Conservation (phyloP, 495 filamentous ascomycete genomes). For the Hypoxylon lenormandii region DNA sequence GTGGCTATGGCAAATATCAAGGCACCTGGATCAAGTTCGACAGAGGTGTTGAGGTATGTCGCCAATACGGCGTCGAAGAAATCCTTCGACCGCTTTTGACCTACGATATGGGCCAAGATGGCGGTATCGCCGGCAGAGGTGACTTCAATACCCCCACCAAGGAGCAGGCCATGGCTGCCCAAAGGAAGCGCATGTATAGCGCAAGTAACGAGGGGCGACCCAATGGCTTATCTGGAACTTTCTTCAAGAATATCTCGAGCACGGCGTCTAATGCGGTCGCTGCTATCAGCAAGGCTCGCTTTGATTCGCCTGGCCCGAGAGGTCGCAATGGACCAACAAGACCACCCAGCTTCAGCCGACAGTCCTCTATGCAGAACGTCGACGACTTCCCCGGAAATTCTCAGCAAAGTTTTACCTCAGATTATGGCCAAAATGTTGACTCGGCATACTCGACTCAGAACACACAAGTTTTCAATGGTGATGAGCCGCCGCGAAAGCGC, state of each 20-base stretch:
- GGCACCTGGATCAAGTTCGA: slow-evolving; percentile 97
- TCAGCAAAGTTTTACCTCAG: slow-evolving; percentile 62
- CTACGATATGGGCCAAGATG: slow-evolving; percentile 86
- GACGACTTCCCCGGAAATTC: slow-evolving; percentile 61
- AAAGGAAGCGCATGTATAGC: slow-evolving; percentile 90
- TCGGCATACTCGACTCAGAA: slow-evolving; percentile 62
- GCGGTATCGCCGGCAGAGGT: slow-evolving; percentile 68
- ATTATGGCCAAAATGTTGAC: slow-evolving; percentile 60
- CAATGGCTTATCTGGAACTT: slow-evolving; percentile 79
- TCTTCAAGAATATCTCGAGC: slow-evolving; percentile 95
- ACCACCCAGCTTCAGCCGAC: slow-evolving; percentile 66
- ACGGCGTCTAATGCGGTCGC: slow-evolving; percentile 91
- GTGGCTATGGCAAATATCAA: slow-evolving; percentile 98
- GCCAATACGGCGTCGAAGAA: slow-evolving; percentile 93
- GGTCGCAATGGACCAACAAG: slow-evolving; percentile 62
- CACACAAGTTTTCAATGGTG: slow-evolving; percentile 58
- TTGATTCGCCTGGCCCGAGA: slow-evolving; percentile 84
- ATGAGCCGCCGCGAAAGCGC: slow-evolving; percentile 90
- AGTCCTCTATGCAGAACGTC: slow-evolving; percentile 71
- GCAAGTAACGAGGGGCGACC: slow-evolving; percentile 72
- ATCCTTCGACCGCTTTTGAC: slow-evolving; percentile 83
- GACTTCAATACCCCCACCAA: slow-evolving; percentile 94
- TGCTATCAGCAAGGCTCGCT: slow-evolving; percentile 92
- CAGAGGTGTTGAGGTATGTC: slow-evolving; percentile 89
- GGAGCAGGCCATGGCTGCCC: slow-evolving; percentile 98